phyloP scores from a whole-genome alignment of 108 stramenopile species.

The Nannochloropsis gaditana region DNA sequence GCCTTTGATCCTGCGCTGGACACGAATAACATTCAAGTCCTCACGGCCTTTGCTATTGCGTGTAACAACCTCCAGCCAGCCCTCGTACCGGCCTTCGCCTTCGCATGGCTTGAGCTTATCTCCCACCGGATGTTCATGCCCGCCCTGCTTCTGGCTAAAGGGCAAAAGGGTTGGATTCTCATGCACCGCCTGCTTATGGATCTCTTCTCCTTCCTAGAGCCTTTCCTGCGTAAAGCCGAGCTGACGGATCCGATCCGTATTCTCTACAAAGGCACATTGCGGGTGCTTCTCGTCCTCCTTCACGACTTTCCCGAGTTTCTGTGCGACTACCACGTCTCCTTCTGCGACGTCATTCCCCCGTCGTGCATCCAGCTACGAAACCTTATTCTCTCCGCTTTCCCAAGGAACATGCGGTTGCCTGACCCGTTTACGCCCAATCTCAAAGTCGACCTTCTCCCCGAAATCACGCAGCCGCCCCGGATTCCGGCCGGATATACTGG shows the following conservation, averaged over 20 bases:
- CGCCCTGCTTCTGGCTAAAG: constrained; percentile 73
- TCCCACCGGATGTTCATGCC: constrained; percentile 93
- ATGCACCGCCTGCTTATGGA: constrained; percentile 93
- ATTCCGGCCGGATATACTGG: constrained; percentile 68
- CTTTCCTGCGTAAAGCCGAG: constrained; percentile 70
- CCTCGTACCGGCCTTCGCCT: constrained; percentile 86
- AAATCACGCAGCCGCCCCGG: constrained; percentile 78
- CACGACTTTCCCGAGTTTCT: constrained; percentile 98
- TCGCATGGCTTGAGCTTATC: constrained; percentile 95
- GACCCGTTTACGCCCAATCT: constrained; percentile 98
- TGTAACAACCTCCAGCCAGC: constrained; percentile 91
- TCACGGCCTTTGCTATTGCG: constrained; percentile 80
- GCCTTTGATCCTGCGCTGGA: constrained; percentile 63
- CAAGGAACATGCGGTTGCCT: constrained; percentile 87
- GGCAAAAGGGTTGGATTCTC: constrained; percentile 82
- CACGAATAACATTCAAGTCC: constrained; percentile 54
- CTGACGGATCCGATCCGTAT: constrained; percentile 76
- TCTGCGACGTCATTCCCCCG: constrained; percentile 95
- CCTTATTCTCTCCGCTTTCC: constrained; percentile 90
- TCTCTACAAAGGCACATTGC: constrained; percentile 91
- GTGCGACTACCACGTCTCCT: constrained; percentile 84
- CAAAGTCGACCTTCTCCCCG: constrained; percentile 91
- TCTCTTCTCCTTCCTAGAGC: constrained; percentile 85
- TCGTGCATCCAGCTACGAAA: constrained; percentile 96
- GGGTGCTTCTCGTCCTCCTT: constrained; percentile 88